Evolutionary conservation across 2,329 filamentous ascomycete species (phyloP).

Genomic region (Calonectria pseudoreteaudii): DNA sequence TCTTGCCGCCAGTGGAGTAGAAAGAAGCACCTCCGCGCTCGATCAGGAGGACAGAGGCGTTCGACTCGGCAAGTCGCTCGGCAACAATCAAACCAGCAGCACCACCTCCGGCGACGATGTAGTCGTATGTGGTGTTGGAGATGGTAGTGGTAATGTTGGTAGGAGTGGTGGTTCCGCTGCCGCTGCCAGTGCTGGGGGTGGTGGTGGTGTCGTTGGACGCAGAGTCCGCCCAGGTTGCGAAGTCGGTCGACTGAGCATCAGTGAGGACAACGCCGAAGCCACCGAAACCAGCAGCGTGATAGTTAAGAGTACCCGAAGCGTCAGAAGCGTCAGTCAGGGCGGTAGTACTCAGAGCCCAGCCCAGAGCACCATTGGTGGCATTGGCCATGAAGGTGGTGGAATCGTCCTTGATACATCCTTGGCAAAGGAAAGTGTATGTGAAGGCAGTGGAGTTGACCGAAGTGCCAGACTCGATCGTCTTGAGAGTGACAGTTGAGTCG

Average conservation of each 20-base stretch:
- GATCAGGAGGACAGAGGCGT: conserved; percentile 73
- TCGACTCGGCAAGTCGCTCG: conserved; percentile 68
- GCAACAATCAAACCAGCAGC: conserved; percentile 71
- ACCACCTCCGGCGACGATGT: conserved; percentile 73
- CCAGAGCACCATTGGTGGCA: conserved; percentile 59
- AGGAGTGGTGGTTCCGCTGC: conserved; percentile 37
- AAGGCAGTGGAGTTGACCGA: conserved; percentile 69
- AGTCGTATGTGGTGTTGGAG: conserved; percentile 62
- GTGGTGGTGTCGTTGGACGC: conserved; percentile 54
- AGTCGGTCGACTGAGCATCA: conserved; percentile 55
- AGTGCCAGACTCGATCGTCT: conserved; percentile 69
- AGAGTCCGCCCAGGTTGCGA: conserved; percentile 54
- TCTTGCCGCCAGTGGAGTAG: conserved; percentile 74
- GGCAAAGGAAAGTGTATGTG: conserved; percentile 74
- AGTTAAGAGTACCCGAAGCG: conserved; percentile 49
- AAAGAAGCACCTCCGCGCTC: conserved; percentile 65
- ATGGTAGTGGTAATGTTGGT: conserved; percentile 47
- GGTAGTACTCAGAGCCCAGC: conserved; percentile 65
- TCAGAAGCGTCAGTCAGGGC: conserved; percentile 53
- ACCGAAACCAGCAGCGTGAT: conserved; percentile 58
- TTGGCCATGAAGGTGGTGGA: conserved; percentile 59
- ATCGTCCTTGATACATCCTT: conserved; percentile 65
- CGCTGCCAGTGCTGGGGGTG: conserved; percentile 41
- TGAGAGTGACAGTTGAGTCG: conserved; percentile 63
- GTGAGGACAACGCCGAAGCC: conserved; percentile 54